Percentiles rank a stretch among this genome's conserved stretches.
These are phyloP conservation scores for Lipomyces starkeyi DNA, from an alignment of 805 yeast genomes.

Conservation along the genomic window DNA sequence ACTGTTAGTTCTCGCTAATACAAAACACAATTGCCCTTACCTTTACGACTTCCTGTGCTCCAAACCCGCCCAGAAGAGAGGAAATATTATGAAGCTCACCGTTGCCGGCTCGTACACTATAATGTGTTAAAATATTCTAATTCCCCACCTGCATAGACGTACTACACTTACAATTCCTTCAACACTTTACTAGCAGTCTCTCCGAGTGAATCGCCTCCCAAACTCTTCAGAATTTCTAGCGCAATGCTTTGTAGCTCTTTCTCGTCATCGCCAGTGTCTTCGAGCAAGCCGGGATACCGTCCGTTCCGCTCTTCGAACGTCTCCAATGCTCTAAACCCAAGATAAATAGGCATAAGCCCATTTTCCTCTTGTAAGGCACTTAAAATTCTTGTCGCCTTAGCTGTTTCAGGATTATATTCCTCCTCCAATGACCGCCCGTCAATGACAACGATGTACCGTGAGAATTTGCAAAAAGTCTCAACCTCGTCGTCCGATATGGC, in stretches of 20 bases:
- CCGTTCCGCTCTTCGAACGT: conserved; percentile 37
- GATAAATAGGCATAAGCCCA: conserved; percentile 38
- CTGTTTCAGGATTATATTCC: conserved; percentile 25
- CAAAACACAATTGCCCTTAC: conserved; percentile 39
- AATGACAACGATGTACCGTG: conserved; percentile 58
- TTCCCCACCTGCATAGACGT: neutral
- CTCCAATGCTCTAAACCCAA: conserved; percentile 40
- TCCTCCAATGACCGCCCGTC: conserved; percentile 49
- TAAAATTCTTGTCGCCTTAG: conserved; percentile 13
- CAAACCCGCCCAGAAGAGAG: conserved; percentile 82
- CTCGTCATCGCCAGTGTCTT: conserved; percentile 25
- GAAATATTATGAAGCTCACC: conserved; percentile 62
- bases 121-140: neutral
- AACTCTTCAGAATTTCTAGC: conserved; percentile 9
- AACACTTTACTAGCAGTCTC: conserved; percentile 48
- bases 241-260: conserved; percentile 23
- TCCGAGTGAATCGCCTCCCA: conserved; percentile 26
- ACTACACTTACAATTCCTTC: conserved; percentile 50
- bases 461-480: conserved; percentile 65
- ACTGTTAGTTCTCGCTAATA: neutral
- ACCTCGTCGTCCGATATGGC: conserved; percentile 50
- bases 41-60: conserved; percentile 83
- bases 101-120: conserved; percentile 47
- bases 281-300: conserved; percentile 28
- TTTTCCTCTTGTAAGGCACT: conserved; percentile 33